phyloP scores from a whole-genome alignment of 2,329 filamentous ascomycete genomes.

The Botrytis tulipae region DNA sequence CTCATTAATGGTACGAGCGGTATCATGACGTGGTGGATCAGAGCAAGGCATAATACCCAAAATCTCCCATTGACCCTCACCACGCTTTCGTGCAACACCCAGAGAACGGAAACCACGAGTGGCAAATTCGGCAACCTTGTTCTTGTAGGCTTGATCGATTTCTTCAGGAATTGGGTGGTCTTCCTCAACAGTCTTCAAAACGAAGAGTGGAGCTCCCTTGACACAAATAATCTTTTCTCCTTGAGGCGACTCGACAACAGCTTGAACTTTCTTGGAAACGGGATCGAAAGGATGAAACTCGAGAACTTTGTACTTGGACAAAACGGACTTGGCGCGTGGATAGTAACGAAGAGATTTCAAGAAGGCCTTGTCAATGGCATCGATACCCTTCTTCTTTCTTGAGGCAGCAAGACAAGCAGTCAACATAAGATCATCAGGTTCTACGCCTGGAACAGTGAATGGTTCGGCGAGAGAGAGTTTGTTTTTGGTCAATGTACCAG shows the following conservation, averaged over 20 bases:
- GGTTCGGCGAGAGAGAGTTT: conserved; percentile 85
- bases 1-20: conserved; percentile 85
- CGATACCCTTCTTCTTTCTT: conserved; percentile 93
- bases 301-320: conserved; percentile 80
- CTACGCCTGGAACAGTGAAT: conserved; percentile 77
- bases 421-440: conserved; percentile 85
- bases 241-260: conserved; percentile 77
- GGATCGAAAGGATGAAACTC: conserved; percentile 89
- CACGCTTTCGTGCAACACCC: conserved; percentile 87
- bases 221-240: conserved; percentile 85
- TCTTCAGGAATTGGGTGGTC: conserved; percentile 76
- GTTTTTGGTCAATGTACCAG: conserved; percentile 90
- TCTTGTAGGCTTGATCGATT: conserved; percentile 82
- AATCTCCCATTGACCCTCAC: conserved; percentile 80
- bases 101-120: conserved; percentile 92
- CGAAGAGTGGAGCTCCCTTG: conserved; percentile 86
- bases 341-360: conserved; percentile 81
- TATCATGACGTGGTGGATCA: conserved; percentile 87
- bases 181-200: conserved; percentile 83
- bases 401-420: conserved; percentile 87
- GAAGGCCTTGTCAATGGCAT: conserved; percentile 94
- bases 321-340: conserved; percentile 74
- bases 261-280: conserved; percentile 89
- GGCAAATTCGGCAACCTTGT: conserved; percentile 88
- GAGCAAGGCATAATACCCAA: conserved; percentile 94